Percentiles rank a stretch among this genome's conserved stretches.
phyloP scores from a whole-genome alignment of 805 yeast genomes.

The Ogataea angusta region DNA sequence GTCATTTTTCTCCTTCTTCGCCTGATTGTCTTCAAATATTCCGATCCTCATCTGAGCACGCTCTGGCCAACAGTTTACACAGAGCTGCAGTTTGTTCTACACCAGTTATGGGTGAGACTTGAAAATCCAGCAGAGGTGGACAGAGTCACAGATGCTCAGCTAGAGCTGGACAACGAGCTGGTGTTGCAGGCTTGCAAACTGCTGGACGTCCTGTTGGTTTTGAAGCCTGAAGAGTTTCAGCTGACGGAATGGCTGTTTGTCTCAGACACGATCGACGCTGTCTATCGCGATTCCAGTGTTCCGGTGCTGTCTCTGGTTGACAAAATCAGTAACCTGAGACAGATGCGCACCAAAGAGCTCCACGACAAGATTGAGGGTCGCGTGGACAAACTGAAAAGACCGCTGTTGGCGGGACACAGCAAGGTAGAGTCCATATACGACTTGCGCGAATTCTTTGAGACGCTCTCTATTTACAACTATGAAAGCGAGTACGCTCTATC shows the following conservation, averaged over 20 bases:
- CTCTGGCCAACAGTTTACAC: constrained; percentile 69
- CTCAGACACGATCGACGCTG: constrained; percentile 46
- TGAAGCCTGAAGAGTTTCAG: constrained; percentile 76
- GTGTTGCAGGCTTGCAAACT: constrained; percentile 68
- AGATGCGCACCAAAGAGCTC: constrained; percentile 18
- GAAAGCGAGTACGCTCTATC: constrained; percentile 60
- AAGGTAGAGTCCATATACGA: constrained; percentile 40
- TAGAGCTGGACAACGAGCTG: constrained; percentile 38
- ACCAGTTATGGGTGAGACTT: constrained; percentile 29
- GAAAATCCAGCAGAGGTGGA: constrained; percentile 15
- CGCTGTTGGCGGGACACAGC: constrained; percentile 45
- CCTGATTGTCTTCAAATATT: constrained; percentile 58
- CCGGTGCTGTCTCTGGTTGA: constrained; percentile 39
- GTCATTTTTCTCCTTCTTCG: constrained; percentile 60
- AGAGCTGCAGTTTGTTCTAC: constrained; percentile 53
- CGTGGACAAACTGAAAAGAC: constrained; percentile 29
- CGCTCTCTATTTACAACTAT: constrained; percentile 59
- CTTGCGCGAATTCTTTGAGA: constrained; percentile 62
- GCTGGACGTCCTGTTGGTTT: constrained; percentile 65
- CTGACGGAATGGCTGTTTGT: constrained; percentile 83
- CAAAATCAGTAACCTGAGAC: constrained; percentile 28
- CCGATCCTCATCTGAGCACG: constrained; percentile 60
- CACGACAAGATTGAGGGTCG: constrained; percentile 20
- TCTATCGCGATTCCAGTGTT: constrained; percentile 23
- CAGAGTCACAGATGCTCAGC: constrained; percentile 8